A percentile compares a stretch with the other conserved stretches of the same genome.
Evolutionary conservation across 305 asterid species (phyloP).

Genomic region (Solanum hybrid): DNA sequence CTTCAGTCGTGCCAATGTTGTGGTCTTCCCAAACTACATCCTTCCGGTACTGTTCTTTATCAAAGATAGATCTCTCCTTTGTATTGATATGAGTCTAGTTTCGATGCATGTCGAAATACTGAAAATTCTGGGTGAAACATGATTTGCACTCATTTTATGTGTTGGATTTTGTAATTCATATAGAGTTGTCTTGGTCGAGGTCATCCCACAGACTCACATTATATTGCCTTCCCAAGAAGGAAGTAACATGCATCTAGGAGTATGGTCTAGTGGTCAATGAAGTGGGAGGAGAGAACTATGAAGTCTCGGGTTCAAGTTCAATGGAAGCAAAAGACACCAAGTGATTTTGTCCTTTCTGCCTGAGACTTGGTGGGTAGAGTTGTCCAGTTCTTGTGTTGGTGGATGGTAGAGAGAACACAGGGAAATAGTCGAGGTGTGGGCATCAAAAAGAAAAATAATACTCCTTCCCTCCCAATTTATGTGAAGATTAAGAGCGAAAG

Average conservation of each 20-base stretch:
- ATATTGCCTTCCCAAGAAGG: not conserved
- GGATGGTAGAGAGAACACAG: not conserved
- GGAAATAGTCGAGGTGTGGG: not conserved
- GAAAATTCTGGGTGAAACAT: not conserved
- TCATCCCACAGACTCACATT: not conserved
- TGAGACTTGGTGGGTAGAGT: not conserved
- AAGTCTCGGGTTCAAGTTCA: not conserved
- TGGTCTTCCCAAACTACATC: constrained; percentile 79
- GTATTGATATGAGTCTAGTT: not conserved
- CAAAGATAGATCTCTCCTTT: not conserved
- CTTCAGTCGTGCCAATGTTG: constrained; percentile 61
- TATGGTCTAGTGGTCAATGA: not conserved
- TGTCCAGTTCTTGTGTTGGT: not conserved
- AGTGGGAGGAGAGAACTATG: not conserved
- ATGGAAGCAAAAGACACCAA: not conserved
- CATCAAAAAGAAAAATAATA: not conserved
- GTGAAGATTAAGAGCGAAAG: not conserved
- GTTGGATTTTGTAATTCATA: not conserved
- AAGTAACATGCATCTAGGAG: not conserved
- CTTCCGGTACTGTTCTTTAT: constrained; percentile 51
- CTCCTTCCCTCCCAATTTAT: not conserved
- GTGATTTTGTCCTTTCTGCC: not conserved
- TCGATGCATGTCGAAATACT: not conserved
- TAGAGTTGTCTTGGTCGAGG: not conserved
- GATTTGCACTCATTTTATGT: constrained; percentile 2